Percentiles rank a stretch among this genome's conserved stretches.
Evolutionary conservation across 2,329 filamentous ascomycete species (phyloP).

Genomic region (Apiospora koreana): DNA sequence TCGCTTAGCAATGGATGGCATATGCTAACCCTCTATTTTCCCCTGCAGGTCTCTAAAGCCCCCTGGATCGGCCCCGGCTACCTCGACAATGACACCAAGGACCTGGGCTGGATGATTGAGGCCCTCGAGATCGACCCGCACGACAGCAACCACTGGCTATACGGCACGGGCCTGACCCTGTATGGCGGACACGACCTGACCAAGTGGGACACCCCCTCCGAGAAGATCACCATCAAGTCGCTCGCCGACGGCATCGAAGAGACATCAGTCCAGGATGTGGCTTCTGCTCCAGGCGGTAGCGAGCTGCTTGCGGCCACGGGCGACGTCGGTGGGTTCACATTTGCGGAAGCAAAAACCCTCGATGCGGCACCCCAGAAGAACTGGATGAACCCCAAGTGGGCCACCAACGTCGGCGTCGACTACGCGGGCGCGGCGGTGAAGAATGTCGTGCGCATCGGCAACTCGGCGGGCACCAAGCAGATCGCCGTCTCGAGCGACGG

Average conservation of each 20-base stretch:
- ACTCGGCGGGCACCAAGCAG: constrained; percentile 42
- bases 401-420: constrained; percentile 47
- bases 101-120: constrained; percentile 64
- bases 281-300: constrained; percentile 49
- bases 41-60: constrained; percentile 40
- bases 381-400: constrained; percentile 50
- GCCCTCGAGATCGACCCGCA: constrained; percentile 57
- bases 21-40: constrained; percentile 9
- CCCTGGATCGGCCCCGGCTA: constrained; percentile 57
- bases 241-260: constrained; percentile 58
- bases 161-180: constrained; percentile 59
- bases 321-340: constrained; percentile 55
- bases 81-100: constrained; percentile 47
- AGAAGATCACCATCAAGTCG: constrained; percentile 50
- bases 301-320: constrained; percentile 53
- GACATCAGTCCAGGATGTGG: constrained; percentile 49
- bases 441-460: constrained; percentile 53
- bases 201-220: constrained; percentile 49
- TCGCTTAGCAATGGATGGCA: too few species aligned
- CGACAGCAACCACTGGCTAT: constrained; percentile 62
- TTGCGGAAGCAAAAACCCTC: constrained; percentile 37
- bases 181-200: constrained; percentile 56
- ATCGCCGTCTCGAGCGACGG: constrained; percentile 51
- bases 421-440: constrained; percentile 47
- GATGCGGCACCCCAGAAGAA: constrained; percentile 42